Base-by-base conservation (phyloP, 169 alveolate genomes). In the Eimeria acervulina region DNA sequence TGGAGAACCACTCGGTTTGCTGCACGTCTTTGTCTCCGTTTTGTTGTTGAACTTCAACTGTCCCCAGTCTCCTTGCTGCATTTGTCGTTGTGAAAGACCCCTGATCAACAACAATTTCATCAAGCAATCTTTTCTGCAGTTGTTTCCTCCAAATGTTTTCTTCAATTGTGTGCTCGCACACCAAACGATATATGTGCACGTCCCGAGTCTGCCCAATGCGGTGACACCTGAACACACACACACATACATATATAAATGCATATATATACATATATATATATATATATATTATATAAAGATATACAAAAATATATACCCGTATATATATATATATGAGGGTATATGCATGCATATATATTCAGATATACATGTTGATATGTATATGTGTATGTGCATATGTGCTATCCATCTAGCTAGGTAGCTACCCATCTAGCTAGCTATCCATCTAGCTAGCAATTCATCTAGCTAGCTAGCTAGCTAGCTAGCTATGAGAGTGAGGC, bases 181-280 rank as follows among this genome's bases (percentile, higher is more conserved):
- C 98, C 72, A 99, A 97, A 87, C 99, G 97, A 96, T 99, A 99
- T 40, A 99, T 99, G 87, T 99, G 99, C 26, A 99, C 99, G 63
- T 99, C 99, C 89, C 99, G 98, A 1, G 99, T 98, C 97, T 99
- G 99, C 0, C 99, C 99, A 40, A 99, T 99, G 85, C 99, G 95
- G 94, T 99, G 99, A 93, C 99, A 99, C 80, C 96, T 94, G 96
- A 13, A 13, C 5, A 7, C 5, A 7, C 5, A 19, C 66, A 13
- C 28, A 66, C 1, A 33, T 15, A 66, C n/a, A n/a, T n/a, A n/a
- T n/a, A n/a, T n/a, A n/a, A n/a, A n/a, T n/a, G n/a, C n/a, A n/a
- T n/a, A n/a, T n/a, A n/a, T n/a, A n/a, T n/a, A n/a, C n/a, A n/a
- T n/a, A n/a, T n/a, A n/a, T n/a, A n/a, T n/a, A n/a, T n/a, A n/a